Base-by-base conservation (phyloP, 2,329 filamentous ascomycete species). In the Epichloe uncinata region DNA sequence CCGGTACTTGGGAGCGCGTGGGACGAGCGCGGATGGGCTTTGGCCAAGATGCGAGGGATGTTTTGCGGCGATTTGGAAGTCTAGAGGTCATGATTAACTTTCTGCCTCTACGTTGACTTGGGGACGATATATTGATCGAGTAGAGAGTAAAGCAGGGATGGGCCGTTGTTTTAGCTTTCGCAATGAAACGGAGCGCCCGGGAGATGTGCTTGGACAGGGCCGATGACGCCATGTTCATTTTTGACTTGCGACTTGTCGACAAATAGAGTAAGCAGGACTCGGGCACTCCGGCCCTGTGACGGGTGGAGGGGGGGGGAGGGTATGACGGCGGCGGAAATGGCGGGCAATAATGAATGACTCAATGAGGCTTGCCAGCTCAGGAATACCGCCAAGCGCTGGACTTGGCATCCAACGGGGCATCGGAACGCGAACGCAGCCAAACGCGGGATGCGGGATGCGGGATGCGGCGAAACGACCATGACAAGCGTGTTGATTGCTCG, bases 1-100 rank as follows among this genome's bases (percentile, higher is more conserved):
- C 57, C 1, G 51, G 57, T 0, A 52, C 56, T 4, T 66, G 64
- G 64, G 63, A 66, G 49, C 59, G 64, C 2, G 61, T 65, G 3
- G 64, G 64, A 11, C 55, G 64, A n/a, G 63, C 64, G 54, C 55
- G 64, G 20, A 66, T 66, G 64, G 60, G 60, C 6, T 66, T 66
- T 42, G 53, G 56, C 0, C 60, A 63, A 43, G 64, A 66, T 36
- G 52, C 57, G 4, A 66, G 59, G 53, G 64, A 66, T 15, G 61
- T 66, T 18, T 48, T 63, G 22, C 58, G 54, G 36, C 49, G 60
- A 5, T 66, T 61, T 41, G 61, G 61, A 1, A 51, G 57, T 11
- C 46, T 66, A 43, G 63, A 66, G 38, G 61, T 52, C 26, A 55
- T 66, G 58, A 57, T 66, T 1, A 60, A 60, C 20, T 57, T 60